Percentiles rank a stretch among this genome's conserved stretches.
phyloP scores from a whole-genome alignment of 768 basidiomycete species.

The Agrocybe pediades region DNA sequence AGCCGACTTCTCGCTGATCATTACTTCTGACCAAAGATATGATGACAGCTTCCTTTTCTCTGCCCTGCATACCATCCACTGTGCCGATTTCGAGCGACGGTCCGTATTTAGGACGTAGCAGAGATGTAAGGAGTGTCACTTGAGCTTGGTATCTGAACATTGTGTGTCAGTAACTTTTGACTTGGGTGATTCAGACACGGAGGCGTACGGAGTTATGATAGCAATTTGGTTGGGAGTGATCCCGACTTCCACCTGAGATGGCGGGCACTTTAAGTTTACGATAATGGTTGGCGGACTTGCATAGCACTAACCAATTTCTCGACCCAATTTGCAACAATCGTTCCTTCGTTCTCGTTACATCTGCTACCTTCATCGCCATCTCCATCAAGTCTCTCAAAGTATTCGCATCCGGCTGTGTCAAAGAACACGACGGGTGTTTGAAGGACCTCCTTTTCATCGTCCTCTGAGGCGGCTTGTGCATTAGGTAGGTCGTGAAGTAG shows the following conservation, averaged over 20 bases:
- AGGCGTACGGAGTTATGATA: constrained; percentile 78
- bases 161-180: neutral
- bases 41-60: constrained; percentile 93
- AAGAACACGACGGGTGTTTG: constrained; percentile 86
- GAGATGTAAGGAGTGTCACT: constrained; percentile 78
- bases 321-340: constrained; percentile 82
- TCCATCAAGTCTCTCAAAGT: constrained; percentile 80
- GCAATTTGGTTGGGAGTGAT: constrained; percentile 76
- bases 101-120: constrained; percentile 73
- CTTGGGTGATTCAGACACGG: neutral
- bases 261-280: too few relatives aligned
- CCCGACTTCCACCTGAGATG: constrained; percentile 57
- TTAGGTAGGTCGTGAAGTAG: constrained; percentile 73
- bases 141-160: constrained; percentile 85
- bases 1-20: constrained; percentile 89
- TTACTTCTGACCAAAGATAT: constrained; percentile 94
- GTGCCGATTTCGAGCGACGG: constrained; percentile 84
- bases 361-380: constrained; percentile 88
- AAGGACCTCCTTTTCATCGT: constrained; percentile 72
- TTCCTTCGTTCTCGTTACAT: constrained; percentile 94
- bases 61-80: constrained; percentile 96
- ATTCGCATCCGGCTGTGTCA: constrained; percentile 94
- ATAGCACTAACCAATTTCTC: constrained; percentile 60
- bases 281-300: too few relatives aligned
- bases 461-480: constrained; percentile 51